A percentile compares a stretch with the other conserved stretches of the same genome.
Conservation (phyloP, 2,329 filamentous ascomycete species). For the Neurospora sp. region DNA sequence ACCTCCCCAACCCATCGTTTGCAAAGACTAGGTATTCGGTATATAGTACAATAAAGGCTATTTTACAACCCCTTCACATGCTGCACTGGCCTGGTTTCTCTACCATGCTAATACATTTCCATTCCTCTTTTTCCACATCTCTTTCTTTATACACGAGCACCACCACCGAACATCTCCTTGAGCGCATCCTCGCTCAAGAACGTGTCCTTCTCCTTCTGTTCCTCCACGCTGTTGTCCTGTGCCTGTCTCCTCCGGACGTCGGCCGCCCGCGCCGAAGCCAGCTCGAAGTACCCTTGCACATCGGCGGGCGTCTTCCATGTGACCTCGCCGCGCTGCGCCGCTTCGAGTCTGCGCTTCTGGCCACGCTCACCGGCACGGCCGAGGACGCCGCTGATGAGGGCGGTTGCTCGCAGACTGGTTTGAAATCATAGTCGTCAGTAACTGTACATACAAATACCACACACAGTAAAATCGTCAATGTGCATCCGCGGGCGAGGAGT, state of each 20-base stretch:
- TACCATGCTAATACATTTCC: not conserved
- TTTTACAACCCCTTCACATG: not conserved
- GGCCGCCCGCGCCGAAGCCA: slow-evolving; percentile 14
- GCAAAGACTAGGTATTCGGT: not conserved
- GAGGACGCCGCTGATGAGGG: slow-evolving; percentile 75
- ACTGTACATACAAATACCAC: not conserved
- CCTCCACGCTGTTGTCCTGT: not conserved
- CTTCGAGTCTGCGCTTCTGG: slow-evolving; percentile 53
- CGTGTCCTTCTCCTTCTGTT: not conserved
- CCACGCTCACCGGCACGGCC: slow-evolving; percentile 77
- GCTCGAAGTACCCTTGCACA: slow-evolving; percentile 26
- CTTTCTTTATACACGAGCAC: slow-evolving; percentile 5
- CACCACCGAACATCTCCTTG: not conserved
- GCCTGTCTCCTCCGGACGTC: not conserved
- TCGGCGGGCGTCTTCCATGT: slow-evolving; percentile 47
- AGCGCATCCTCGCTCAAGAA: not conserved
- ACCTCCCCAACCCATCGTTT: not conserved
- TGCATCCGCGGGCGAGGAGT: not conserved
- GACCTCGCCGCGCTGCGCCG: slow-evolving; percentile 52
- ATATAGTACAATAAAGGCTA: not conserved
- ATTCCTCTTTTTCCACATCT: not conserved
- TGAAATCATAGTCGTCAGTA: no score
- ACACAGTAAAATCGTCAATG: not conserved
- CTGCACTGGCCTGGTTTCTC: not conserved
- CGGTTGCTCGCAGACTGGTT: slow-evolving; percentile 65